Evolutionary conservation across 306 rosid species (phyloP).

Genomic region (Carpinus fangiana): DNA sequence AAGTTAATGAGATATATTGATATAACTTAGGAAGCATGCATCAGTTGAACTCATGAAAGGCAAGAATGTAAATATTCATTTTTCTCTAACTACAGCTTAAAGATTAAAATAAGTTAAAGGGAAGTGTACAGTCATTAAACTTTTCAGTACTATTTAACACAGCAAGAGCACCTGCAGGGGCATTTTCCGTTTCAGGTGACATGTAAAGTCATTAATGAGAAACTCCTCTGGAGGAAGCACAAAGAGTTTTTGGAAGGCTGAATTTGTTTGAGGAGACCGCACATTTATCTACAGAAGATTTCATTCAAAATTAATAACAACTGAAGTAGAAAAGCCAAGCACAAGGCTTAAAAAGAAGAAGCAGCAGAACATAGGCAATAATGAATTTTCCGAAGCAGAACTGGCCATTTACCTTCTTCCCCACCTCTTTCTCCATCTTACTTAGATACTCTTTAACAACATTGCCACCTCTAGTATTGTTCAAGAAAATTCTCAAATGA

Average conservation of each 20-base stretch:
- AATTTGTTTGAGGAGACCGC: conserved; percentile 97
- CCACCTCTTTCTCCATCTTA: conserved; percentile 99
- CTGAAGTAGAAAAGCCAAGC: conserved; percentile 20
- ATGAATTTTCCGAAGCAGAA: conserved; percentile 20
- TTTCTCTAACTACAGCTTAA: conserved; percentile 11
- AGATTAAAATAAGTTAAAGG: not conserved
- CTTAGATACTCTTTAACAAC: conserved; percentile 71
- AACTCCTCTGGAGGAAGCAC: conserved; percentile 96
- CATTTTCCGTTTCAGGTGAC: conserved; percentile 94
- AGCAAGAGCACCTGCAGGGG: conserved; percentile 72
- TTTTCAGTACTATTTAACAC: conserved; percentile 21
- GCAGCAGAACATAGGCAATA: conserved; percentile 13
- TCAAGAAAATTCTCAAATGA: conserved; percentile 83
- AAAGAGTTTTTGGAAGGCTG: conserved; percentile 89
- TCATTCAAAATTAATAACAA: conserved; percentile 18
- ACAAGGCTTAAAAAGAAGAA: conserved; percentile 8
- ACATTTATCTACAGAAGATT: conserved; percentile 59
- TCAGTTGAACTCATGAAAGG: conserved; percentile 19
- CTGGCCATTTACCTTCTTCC: conserved; percentile 72
- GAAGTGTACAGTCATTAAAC: conserved; percentile 1
- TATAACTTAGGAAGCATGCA: conserved; percentile 24
- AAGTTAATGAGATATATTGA: conserved; percentile 32
- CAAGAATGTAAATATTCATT: conserved; percentile 14
- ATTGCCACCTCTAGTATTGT: conserved; percentile 76
- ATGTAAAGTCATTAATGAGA: conserved; percentile 93